Conservation (phyloP, 768 basidiomycete species). For the Mycena haematopus region DNA sequence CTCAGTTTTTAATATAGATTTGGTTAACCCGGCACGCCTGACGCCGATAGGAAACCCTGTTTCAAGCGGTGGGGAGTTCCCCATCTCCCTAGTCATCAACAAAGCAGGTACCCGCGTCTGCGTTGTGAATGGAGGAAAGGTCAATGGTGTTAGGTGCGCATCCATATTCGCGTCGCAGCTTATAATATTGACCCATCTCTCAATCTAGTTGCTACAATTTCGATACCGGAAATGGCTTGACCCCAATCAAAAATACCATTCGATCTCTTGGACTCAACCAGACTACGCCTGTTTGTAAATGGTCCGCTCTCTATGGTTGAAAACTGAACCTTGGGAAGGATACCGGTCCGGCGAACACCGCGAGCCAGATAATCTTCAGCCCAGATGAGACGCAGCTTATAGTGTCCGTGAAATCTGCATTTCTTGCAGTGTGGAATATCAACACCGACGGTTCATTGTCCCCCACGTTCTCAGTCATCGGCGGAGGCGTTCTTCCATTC, state of each 20-base stretch:
- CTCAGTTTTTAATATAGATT: constrained; percentile 43
- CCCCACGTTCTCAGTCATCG: constrained; percentile 32
- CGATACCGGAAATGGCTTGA: constrained; percentile 32
- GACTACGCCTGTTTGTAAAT: constrained; percentile 27
- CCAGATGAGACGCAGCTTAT: constrained; percentile 39
- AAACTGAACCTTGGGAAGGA: constrained; percentile 6
- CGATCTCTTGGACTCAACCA: constrained; percentile 36
- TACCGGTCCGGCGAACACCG: constrained; percentile 25
- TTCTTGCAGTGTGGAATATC: constrained; percentile 44
- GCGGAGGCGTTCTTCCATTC: constrained; percentile 41
- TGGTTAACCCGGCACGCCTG: constrained; percentile 38
- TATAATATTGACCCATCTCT: too few species aligned
- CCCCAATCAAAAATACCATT: constrained; percentile 36
- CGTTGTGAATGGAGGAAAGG: constrained; percentile 43
- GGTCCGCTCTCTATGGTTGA: background rate
- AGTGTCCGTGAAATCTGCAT: constrained; percentile 43
- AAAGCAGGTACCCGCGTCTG: constrained; percentile 38
- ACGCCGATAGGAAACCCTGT: constrained; percentile 41
- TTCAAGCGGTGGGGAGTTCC: constrained; percentile 46
- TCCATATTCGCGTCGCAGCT: too few species aligned
- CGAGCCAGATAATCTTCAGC: constrained; percentile 41
- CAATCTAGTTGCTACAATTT: constrained; percentile 21
- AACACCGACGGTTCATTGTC: constrained; percentile 38
- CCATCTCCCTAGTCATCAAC: constrained; percentile 44
- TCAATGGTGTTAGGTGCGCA: constrained; percentile 44